Conservation (phyloP, 2,329 filamentous ascomycete species). For the Aschersonia sp. region DNA sequence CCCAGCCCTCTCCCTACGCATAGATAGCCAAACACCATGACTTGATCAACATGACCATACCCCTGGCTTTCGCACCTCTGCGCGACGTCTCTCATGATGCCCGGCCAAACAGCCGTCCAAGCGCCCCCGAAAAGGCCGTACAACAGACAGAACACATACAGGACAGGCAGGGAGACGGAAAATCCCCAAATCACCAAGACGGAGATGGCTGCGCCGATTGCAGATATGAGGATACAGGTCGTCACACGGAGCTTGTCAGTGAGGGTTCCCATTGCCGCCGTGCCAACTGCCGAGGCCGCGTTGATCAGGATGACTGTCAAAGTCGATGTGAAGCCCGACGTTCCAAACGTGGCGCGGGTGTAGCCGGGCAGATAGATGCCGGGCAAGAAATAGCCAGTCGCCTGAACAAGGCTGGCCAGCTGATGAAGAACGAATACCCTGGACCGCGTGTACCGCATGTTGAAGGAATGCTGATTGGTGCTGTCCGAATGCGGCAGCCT, state of each 20-base stretch:
- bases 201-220: conserved; percentile 34
- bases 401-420: conserved; percentile 38
- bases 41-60: conserved; percentile 16
- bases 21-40: conserved; percentile 39
- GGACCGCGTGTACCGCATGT: conserved; percentile 31
- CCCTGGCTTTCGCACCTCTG: conserved; percentile 1
- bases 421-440: conserved; percentile 39
- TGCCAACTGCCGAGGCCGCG: conserved; percentile 37
- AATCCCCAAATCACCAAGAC: conserved; percentile 45
- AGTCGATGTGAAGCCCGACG: conserved; percentile 12
- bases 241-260: conserved; percentile 33
- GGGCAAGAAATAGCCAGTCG: conserved; percentile 43
- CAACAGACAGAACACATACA: conserved; percentile 45
- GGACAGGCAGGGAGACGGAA: conserved; percentile 28
- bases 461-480: conserved; percentile 12
- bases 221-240: conserved; percentile 37
- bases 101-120: conserved; percentile 44
- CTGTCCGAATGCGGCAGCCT: conserved; percentile 23
- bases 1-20: conserved; percentile 42
- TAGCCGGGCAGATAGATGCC: conserved; percentile 42
- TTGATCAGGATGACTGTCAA: conserved; percentile 41
- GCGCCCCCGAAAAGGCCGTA: conserved; percentile 49
- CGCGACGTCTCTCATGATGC: conserved; percentile 27
- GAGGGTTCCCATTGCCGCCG: conserved; percentile 35
- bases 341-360: conserved; percentile 12